Conservation (phyloP, 2,329 filamentous ascomycete genomes). For the Fusarium begoniae region DNA sequence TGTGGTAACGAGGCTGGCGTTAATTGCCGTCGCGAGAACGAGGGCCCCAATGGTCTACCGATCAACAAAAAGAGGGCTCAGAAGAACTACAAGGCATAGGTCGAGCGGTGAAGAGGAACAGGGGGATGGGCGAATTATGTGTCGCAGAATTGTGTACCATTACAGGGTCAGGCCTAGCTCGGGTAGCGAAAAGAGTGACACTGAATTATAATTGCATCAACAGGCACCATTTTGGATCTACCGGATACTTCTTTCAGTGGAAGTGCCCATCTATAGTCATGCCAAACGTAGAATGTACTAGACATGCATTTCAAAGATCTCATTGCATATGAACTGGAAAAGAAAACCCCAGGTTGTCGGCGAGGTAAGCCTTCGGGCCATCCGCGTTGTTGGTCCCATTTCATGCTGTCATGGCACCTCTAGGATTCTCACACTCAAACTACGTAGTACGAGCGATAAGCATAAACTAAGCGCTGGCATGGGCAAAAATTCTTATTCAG, state of each 20-base stretch:
- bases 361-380: background rate
- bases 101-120: background rate
- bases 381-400: background rate
- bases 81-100: background rate
- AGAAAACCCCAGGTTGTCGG: no score
- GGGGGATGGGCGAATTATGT: no score
- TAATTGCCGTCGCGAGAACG: background rate
- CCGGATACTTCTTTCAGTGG: fast-evolving
- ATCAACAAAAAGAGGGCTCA: background rate
- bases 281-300: background rate
- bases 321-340: fast-evolving
- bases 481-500: no score
- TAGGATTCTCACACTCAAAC: background rate
- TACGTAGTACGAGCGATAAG: background rate
- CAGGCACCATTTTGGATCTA: no score
- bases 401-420: background rate
- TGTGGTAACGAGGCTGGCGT: background rate
- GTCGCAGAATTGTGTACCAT: background rate
- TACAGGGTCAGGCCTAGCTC: background rate
- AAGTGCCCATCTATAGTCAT: background rate
- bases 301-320: background rate
- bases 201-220: background rate
- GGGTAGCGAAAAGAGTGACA: background rate
- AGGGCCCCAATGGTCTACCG: background rate
- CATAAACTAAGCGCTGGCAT: background rate